These are phyloP conservation scores for Aspergillus unguis DNA, from an alignment of 2,329 filamentous ascomycete species.

Conservation along the genomic window DNA sequence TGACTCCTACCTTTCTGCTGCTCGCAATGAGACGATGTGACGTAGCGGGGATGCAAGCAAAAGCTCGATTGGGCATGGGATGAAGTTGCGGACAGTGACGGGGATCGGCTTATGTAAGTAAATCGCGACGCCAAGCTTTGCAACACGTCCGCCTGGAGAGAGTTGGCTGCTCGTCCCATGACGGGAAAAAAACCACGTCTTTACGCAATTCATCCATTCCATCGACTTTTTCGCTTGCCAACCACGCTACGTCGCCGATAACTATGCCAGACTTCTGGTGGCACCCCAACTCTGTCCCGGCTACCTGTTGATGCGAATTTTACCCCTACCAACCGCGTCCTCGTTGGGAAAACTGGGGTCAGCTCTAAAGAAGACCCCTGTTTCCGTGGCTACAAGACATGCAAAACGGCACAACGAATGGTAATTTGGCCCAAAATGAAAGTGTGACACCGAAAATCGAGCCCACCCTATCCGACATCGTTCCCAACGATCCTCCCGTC, in stretches of 20 bases:
- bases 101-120: constrained; percentile 26
- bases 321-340: constrained; percentile 32
- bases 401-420: constrained; percentile 46
- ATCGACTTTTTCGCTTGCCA: constrained; percentile 34
- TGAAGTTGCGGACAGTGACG: constrained; percentile 20
- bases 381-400: constrained; percentile 44
- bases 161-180: constrained; percentile 24
- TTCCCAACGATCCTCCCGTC: constrained; percentile 19
- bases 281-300: constrained; percentile 26
- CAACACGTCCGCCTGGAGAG: constrained; percentile 24
- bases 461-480: constrained; percentile 20
- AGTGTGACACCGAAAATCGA: constrained; percentile 32
- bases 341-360: constrained; percentile 47
- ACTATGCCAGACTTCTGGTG: constrained; percentile 44
- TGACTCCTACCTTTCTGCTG: constrained; percentile 26
- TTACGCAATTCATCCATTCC: constrained; percentile 34
- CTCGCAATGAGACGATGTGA: constrained; percentile 14
- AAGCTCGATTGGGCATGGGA: constrained; percentile 21
- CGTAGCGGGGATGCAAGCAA: constrained; percentile 19
- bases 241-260: constrained; percentile 42
- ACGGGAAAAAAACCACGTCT: constrained; percentile 43
- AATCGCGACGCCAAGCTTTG: constrained; percentile 26
- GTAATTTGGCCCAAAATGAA: constrained; percentile 41
- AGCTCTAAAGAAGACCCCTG: constrained; percentile 40
- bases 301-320: constrained; percentile 44